Evolutionary conservation across 2,329 filamentous ascomycete species (phyloP).

Genomic region (Penicillium frequentans): DNA sequence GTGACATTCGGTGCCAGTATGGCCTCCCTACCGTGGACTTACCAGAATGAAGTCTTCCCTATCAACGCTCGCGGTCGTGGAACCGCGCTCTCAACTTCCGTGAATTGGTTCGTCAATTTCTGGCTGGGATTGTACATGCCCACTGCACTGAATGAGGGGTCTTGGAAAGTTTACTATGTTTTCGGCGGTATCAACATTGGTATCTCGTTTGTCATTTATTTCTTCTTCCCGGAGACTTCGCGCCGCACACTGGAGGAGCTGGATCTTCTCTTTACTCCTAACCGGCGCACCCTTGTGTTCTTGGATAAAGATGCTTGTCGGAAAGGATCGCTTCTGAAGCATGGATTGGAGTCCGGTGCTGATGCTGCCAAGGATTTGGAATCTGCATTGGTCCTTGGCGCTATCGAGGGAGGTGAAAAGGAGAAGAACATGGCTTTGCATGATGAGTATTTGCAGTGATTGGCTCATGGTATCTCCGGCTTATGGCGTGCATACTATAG

Average conservation of each 20-base stretch:
- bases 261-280: background rate
- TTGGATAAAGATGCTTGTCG: slow-evolving; percentile 1
- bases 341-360: background rate
- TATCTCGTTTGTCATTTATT: slow-evolving; percentile 26
- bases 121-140: slow-evolving; percentile 21
- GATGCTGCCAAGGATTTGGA: background rate
- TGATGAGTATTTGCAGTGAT: background rate
- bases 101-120: slow-evolving; percentile 25
- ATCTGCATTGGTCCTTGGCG: background rate
- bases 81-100: slow-evolving; percentile 14
- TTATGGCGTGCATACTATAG: background rate
- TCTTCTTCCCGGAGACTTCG: slow-evolving; percentile 26
- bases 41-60: slow-evolving; percentile 23
- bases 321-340: background rate
- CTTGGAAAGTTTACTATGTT: slow-evolving; percentile 41
- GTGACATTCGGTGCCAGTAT: slow-evolving; percentile 6
- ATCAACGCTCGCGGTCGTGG: slow-evolving; percentile 18
- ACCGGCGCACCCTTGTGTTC: background rate
- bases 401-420: background rate
- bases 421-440: background rate
- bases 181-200: slow-evolving; percentile 34
- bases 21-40: slow-evolving; percentile 14
- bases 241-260: background rate
- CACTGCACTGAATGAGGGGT: slow-evolving; percentile 36
- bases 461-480: background rate